phyloP scores from a whole-genome alignment of 148 eudicot species.

The Rhododendron ferrugineum region DNA sequence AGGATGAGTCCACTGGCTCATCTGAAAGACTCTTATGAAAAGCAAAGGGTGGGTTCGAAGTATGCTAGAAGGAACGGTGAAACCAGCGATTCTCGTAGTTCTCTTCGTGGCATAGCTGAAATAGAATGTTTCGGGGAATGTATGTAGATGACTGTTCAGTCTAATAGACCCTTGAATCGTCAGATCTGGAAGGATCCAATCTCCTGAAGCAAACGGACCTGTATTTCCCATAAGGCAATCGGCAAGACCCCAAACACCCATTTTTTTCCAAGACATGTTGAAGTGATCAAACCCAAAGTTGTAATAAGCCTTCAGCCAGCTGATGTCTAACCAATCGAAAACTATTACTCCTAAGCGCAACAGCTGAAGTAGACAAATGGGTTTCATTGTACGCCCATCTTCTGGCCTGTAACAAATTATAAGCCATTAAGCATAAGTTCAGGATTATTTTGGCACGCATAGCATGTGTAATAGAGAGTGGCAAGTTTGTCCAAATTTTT shows the following conservation, averaged over 20 bases:
- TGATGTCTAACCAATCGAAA: slow-evolving; percentile 81
- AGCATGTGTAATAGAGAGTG: neutral
- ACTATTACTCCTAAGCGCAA: slow-evolving; percentile 65
- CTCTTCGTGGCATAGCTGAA: slow-evolving; percentile 92
- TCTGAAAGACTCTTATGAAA: slow-evolving; percentile 80
- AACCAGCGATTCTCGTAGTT: slow-evolving; percentile 54
- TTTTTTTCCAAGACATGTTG: slow-evolving; percentile 75
- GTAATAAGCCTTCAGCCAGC: slow-evolving; percentile 70
- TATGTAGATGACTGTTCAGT: slow-evolving; percentile 55
- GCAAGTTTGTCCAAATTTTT: neutral
- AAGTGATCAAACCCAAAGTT: slow-evolving; percentile 90
- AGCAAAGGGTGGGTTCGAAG: slow-evolving; percentile 74
- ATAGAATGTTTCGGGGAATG: slow-evolving; percentile 84
- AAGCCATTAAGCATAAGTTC: neutral
- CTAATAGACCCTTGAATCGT: slow-evolving; percentile 71
- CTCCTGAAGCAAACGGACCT: slow-evolving; percentile 89
- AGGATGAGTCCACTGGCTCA: slow-evolving; percentile 89
- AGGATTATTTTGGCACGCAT: neutral
- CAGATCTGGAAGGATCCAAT: slow-evolving; percentile 92
- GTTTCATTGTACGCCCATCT: slow-evolving; percentile 67
- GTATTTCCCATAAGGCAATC: slow-evolving; percentile 66
- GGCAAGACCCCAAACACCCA: slow-evolving; percentile 62
- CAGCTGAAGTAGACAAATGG: slow-evolving; percentile 62
- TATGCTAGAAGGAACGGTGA: slow-evolving; percentile 67
- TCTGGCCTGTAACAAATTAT: slow-evolving; percentile 51